Conservation (phyloP, 2,329 filamentous ascomycete species). For the Pleurostoma richardsiae region DNA sequence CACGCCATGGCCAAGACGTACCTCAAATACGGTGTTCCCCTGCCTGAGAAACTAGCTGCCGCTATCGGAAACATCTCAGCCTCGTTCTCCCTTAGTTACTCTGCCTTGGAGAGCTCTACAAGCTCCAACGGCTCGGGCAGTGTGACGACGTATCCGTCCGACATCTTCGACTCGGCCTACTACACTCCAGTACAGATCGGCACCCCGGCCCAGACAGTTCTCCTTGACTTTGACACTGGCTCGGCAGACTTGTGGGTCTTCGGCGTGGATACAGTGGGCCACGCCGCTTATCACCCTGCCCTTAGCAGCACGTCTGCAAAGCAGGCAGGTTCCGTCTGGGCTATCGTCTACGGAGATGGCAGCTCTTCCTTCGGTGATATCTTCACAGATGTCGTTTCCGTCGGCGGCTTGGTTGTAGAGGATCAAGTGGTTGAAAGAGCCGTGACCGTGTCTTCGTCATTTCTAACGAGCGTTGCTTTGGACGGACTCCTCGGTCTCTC, state of each 20-base stretch:
- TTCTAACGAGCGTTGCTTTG: slow-evolving; percentile 22
- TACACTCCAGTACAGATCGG: slow-evolving; percentile 27
- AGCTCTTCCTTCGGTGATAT: slow-evolving; percentile 37
- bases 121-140: slow-evolving; percentile 3
- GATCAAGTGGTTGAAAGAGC: slow-evolving; percentile 61
- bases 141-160: slow-evolving; percentile 8
- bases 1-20: slow-evolving; percentile 26
- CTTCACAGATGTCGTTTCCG: slow-evolving; percentile 36
- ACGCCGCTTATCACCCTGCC: slow-evolving; percentile 31
- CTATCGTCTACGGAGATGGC: slow-evolving; percentile 39
- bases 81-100: slow-evolving; percentile 1
- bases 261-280: slow-evolving; percentile 30
- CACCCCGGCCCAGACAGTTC: slow-evolving; percentile 8
- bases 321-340: slow-evolving; percentile 30
- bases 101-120: no score
- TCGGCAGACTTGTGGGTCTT: slow-evolving; percentile 34
- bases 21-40: slow-evolving; percentile 10
- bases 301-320: slow-evolving; percentile 31
- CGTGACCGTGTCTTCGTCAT: slow-evolving; percentile 43
- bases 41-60: slow-evolving; percentile 8
- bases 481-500: slow-evolving; percentile 52
- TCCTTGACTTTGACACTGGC: slow-evolving; percentile 7
- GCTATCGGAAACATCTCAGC: slow-evolving; percentile 6
- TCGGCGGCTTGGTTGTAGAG: slow-evolving; percentile 38
- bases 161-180: slow-evolving; percentile 25